These are phyloP conservation scores for Pyricularia sp. DNA, from an alignment of 2,329 filamentous ascomycete species.

Conservation along the genomic window DNA sequence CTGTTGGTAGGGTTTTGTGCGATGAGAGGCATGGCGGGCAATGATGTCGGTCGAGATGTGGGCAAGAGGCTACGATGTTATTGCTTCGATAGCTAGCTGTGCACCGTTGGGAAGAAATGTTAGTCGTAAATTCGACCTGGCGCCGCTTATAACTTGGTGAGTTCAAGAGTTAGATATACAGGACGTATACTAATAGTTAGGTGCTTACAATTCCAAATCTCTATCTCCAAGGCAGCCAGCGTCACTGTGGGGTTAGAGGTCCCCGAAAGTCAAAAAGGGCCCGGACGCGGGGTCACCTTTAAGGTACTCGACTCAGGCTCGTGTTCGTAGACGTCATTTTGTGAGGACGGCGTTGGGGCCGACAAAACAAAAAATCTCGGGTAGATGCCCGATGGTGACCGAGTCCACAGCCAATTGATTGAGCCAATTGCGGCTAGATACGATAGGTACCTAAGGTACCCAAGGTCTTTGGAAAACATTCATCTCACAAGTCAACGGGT, in stretches of 20 bases:
- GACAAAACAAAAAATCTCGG: not conserved
- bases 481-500: not conserved
- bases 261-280: not conserved
- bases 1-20: constrained; percentile 4
- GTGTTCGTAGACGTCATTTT: not conserved
- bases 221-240: not conserved
- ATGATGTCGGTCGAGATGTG: not conserved
- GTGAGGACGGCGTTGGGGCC: not conserved
- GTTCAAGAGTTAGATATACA: not conserved
- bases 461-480: not conserved
- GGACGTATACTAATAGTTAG: not conserved
- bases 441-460: no score
- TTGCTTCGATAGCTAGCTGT: not conserved
- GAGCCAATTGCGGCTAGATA: not conserved
- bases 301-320: not conserved
- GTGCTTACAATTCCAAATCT: not conserved
- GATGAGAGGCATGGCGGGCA: constrained; percentile 3
- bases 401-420: not conserved
- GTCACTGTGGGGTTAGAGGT: not conserved
- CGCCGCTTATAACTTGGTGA: not conserved
- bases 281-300: not conserved
- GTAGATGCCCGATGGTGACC: not conserved
- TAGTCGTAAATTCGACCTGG: not conserved
- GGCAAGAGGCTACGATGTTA: not conserved
- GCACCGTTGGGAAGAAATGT: not conserved